phyloP scores from a whole-genome alignment of 257 asterid genomes.

The Solanum tarapatanum region DNA sequence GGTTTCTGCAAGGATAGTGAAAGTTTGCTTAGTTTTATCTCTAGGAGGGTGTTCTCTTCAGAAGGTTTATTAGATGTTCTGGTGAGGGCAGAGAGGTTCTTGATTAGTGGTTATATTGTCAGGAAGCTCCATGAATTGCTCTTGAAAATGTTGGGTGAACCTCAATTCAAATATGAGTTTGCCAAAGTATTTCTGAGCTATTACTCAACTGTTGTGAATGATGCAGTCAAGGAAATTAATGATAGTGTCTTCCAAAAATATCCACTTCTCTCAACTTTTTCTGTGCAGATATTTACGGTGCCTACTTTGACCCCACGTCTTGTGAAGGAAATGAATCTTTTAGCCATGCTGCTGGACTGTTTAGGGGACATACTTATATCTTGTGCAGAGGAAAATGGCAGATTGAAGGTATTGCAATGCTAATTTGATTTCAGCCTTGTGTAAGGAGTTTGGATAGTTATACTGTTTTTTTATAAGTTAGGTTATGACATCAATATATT shows the following conservation, averaged over 20 bases:
- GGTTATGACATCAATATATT: not conserved
- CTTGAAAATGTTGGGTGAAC: constrained; percentile 85
- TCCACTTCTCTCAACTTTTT: constrained; percentile 65
- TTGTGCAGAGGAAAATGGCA: constrained; percentile 66
- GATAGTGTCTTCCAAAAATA: constrained; percentile 44
- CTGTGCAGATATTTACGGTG: constrained; percentile 89
- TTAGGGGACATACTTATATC: constrained; percentile 46
- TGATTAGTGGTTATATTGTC: constrained; percentile 22
- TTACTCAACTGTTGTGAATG: constrained; percentile 61
- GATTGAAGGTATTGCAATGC: constrained; percentile 53
- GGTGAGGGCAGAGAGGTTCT: constrained; percentile 66
- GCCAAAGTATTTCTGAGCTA: constrained; percentile 74
- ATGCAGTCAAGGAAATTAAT: constrained; percentile 42
- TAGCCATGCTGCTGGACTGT: constrained; percentile 71
- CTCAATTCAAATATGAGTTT: constrained; percentile 78
- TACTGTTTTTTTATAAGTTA: not conserved
- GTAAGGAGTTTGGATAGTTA: not conserved
- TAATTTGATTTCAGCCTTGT: not conserved
- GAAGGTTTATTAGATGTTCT: constrained; percentile 64
- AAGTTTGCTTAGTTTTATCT: constrained; percentile 84
- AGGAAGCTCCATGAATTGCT: constrained; percentile 78
- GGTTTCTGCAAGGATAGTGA: constrained; percentile 70
- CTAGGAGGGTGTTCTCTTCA: constrained; percentile 56
- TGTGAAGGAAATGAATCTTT: constrained; percentile 82
- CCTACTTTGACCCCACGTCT: constrained; percentile 84